Evolutionary conservation across 2,329 filamentous ascomycete species (phyloP).

Genomic region (Alternaria arborescens): DNA sequence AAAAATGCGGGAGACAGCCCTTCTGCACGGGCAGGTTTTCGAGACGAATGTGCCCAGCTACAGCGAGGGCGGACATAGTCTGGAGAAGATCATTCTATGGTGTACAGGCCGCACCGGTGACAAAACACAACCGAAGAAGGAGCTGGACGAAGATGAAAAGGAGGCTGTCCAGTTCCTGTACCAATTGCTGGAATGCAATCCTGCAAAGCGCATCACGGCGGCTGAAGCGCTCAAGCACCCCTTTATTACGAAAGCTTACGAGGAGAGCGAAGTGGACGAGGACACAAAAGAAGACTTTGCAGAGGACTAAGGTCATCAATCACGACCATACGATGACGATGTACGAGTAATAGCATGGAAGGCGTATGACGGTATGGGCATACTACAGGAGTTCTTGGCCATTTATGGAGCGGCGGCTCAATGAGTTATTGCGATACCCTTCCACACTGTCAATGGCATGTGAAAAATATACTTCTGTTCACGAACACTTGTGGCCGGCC

Average conservation of each 20-base stretch:
- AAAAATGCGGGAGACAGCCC: slow-evolving; percentile 82
- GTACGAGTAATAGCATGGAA: slow-evolving; percentile 32
- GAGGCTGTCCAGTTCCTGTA: slow-evolving; percentile 76
- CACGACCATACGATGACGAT: slow-evolving; percentile 24
- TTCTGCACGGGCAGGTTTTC: slow-evolving; percentile 89
- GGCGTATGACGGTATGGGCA: slow-evolving; percentile 35
- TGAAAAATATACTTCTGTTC: neutral
- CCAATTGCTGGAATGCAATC: slow-evolving; percentile 79
- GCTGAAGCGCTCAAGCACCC: slow-evolving; percentile 76
- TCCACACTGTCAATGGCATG: slow-evolving; percentile 8
- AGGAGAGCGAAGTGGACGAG: slow-evolving; percentile 44
- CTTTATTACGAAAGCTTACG: slow-evolving; percentile 62
- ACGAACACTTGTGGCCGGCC: neutral
- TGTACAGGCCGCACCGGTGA: slow-evolving; percentile 79
- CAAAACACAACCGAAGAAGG: slow-evolving; percentile 54
- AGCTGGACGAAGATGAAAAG: slow-evolving; percentile 73
- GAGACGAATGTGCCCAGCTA: slow-evolving; percentile 94
- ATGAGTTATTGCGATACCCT: slow-evolving; percentile 45
- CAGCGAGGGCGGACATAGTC: slow-evolving; percentile 80
- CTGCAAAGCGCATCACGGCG: slow-evolving; percentile 75
- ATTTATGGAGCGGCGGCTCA: slow-evolving; percentile 25
- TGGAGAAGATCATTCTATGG: slow-evolving; percentile 96
- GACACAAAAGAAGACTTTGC: slow-evolving; percentile 45
- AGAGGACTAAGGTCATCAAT: slow-evolving; percentile 28
- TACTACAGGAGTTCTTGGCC: slow-evolving; percentile 41